Evolutionary conservation across 163 green algal genomes (phyloP).

Genomic region (Picocystis sp.): DNA sequence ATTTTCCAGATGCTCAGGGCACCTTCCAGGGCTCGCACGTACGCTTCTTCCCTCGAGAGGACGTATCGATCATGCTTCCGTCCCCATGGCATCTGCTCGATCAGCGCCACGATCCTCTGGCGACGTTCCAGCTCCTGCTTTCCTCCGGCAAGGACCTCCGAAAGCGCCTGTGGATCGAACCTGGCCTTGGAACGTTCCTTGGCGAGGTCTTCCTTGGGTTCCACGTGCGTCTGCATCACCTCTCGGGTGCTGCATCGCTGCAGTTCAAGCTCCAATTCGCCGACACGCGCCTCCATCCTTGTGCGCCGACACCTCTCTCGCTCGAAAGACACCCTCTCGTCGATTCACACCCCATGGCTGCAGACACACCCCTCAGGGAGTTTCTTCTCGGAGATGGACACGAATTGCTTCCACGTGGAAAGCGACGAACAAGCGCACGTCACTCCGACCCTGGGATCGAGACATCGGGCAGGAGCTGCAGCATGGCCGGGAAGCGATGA

Average conservation of each 20-base stretch:
- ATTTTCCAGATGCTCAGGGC: conserved; percentile 60
- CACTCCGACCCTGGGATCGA: too few species aligned
- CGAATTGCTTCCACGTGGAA: too few species aligned
- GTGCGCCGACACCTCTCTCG: too few species aligned
- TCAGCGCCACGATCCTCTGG: conserved; percentile 30
- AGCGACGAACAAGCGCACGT: too few species aligned
- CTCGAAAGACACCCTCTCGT: too few species aligned
- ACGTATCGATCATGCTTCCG: conserved; percentile 60
- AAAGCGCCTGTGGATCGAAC: conserved; percentile 44
- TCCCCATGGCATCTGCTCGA: conserved; percentile 41
- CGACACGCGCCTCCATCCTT: too few species aligned
- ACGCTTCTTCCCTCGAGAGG: conserved; percentile 55
- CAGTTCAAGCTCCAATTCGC: conserved; percentile 12
- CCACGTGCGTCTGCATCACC: conserved; percentile 25
- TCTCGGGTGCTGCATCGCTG: conserved; percentile 24
- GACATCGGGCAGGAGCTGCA: too few species aligned
- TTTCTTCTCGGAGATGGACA: too few species aligned
- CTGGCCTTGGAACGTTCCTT: conserved; percentile 36
- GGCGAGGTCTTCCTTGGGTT: conserved; percentile 47
- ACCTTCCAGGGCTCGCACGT: conserved; percentile 43
- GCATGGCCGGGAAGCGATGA: too few species aligned
- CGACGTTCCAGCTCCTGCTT: conserved; percentile 44
- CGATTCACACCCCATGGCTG: too few species aligned
- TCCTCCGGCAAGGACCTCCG: conserved; percentile 45
- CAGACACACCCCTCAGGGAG: too few species aligned